These are phyloP conservation scores for Xylariales sp. DNA, from an alignment of 2,329 filamentous ascomycete genomes.

Conservation along the genomic window DNA sequence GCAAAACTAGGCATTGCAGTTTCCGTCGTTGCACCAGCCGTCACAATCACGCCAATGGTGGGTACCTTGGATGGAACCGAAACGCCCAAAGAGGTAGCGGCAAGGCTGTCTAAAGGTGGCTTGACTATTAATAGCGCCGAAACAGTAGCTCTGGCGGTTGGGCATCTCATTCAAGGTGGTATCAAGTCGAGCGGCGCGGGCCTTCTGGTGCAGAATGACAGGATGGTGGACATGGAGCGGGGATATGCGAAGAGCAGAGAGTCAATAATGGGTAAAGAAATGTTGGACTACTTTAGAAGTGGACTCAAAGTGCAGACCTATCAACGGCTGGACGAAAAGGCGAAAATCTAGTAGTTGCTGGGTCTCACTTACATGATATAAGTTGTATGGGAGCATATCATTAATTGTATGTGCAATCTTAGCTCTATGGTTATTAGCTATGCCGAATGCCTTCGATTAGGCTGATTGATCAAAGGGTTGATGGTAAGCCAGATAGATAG, in stretches of 20 bases:
- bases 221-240: constrained; percentile 1
- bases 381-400: too few species aligned
- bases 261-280: neutral
- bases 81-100: neutral
- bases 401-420: too few species aligned
- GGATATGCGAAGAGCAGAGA: constrained; percentile 2
- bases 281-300: neutral
- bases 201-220: neutral
- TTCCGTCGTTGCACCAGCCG: constrained; percentile 3
- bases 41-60: constrained; percentile 2
- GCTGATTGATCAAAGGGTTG: too few species aligned
- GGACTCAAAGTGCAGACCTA: too few species aligned
- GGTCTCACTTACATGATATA: too few species aligned
- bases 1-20: constrained; percentile 3
- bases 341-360: too few species aligned
- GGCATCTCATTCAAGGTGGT: neutral
- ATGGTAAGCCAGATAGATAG: too few species aligned
- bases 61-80: neutral
- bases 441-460: too few species aligned
- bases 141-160: neutral
- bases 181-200: neutral
- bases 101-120: neutral
- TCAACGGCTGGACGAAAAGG: too few species aligned
- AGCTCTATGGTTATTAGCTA: too few species aligned
- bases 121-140: neutral